Evolutionary conservation across 2,329 filamentous ascomycete species (phyloP).

Genomic region (Teratosphaeriaceae sp.): DNA sequence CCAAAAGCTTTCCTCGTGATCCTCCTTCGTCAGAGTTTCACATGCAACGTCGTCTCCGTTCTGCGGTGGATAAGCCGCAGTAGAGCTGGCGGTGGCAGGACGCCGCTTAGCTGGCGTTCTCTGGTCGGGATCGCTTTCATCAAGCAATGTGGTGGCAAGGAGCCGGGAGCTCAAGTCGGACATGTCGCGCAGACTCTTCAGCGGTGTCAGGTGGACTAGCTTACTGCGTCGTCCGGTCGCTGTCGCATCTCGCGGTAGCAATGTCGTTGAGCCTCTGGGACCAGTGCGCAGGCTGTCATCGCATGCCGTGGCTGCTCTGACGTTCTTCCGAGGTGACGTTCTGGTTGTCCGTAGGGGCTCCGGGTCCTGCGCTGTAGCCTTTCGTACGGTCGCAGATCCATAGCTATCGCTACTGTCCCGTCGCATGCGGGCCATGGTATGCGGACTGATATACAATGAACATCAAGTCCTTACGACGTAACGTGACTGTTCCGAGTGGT

Average conservation of each 20-base stretch:
- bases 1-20: constrained; percentile 30
- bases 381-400: too few relatives aligned
- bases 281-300: background rate
- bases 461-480: too few relatives aligned
- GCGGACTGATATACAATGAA: too few relatives aligned
- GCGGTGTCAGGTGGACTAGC: constrained; percentile 8
- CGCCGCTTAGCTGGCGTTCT: background rate
- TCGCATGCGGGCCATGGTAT: too few relatives aligned
- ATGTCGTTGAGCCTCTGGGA: background rate
- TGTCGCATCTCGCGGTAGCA: background rate
- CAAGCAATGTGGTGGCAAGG: background rate
- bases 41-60: too few relatives aligned
- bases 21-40: constrained; percentile 9
- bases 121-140: background rate
- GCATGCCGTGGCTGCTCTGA: background rate
- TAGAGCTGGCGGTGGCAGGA: background rate
- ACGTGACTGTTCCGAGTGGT: too few relatives aligned
- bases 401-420: too few relatives aligned
- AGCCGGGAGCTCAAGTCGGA: background rate
- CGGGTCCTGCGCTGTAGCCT: too few relatives aligned
- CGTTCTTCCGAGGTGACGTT: background rate
- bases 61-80: background rate
- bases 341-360: background rate
- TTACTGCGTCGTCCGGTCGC: constrained; percentile 2
- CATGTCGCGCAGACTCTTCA: constrained; percentile 2